Evolutionary conservation across 805 yeast species (phyloP).

Genomic region (Sugiyamaella lignohabitans): DNA sequence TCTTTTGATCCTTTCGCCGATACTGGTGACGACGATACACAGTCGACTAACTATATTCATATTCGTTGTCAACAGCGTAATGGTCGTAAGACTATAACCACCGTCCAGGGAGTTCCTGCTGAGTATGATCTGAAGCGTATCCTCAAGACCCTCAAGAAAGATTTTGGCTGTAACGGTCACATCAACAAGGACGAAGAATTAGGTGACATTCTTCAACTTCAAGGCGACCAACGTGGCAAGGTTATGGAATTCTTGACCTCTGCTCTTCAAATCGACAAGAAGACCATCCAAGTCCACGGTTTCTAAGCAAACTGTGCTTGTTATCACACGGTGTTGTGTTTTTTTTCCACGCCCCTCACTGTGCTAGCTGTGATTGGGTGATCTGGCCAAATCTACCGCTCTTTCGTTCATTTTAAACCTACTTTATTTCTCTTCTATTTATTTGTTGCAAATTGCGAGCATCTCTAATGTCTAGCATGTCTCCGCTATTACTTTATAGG

Average conservation of each 20-base stretch:
- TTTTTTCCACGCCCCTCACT: too few relatives aligned
- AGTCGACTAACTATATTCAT: constrained; percentile 92
- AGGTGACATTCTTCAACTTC: constrained; percentile 95
- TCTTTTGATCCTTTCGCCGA: constrained; percentile 91
- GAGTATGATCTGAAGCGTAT: constrained; percentile 95
- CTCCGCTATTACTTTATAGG: neutral
- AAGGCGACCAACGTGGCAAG: constrained; percentile 98
- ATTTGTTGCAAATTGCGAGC: too few relatives aligned
- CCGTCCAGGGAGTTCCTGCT: constrained; percentile 94
- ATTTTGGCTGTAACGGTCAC: constrained; percentile 98
- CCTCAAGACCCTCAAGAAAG: constrained; percentile 89
- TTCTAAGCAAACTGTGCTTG: constrained; percentile 52
- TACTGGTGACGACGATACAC: constrained; percentile 98
- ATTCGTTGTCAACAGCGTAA: constrained; percentile 98
- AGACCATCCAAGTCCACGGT: constrained; percentile 97
- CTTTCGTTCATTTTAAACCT: too few relatives aligned
- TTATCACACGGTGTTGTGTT: too few relatives aligned
- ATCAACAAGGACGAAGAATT: constrained; percentile 92
- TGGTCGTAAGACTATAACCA: constrained; percentile 97
- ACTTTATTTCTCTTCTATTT: too few relatives aligned
- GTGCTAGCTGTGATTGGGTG: too few relatives aligned
- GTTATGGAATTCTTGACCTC: constrained; percentile 86
- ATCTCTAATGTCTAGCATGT: too few relatives aligned
- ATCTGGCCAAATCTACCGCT: too few relatives aligned
- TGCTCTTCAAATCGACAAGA: constrained; percentile 85